Conservation (phyloP, 805 yeast genomes). For the Candida vartiovaarae region DNA sequence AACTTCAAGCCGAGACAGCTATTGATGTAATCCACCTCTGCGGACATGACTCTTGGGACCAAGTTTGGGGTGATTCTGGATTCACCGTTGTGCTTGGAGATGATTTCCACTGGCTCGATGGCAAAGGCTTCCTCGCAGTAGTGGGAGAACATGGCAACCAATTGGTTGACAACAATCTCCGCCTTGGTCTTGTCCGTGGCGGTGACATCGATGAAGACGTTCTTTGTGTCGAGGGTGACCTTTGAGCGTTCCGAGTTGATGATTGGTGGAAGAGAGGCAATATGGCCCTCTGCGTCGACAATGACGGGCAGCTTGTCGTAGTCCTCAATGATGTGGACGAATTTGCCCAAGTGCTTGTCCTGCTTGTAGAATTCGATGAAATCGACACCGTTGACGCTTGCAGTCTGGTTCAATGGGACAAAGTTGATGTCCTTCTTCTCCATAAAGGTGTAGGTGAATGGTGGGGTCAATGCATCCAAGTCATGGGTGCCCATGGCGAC, state of each 20-base stretch:
- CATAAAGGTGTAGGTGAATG: constrained; percentile 83
- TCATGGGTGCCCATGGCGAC: constrained; percentile 99
- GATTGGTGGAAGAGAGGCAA: constrained; percentile 94
- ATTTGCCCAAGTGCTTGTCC: constrained; percentile 87
- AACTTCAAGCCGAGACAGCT: constrained; percentile 84
- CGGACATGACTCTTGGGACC: constrained; percentile 57
- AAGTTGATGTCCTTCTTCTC: constrained; percentile 72
- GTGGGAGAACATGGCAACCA: constrained; percentile 93
- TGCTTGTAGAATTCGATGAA: constrained; percentile 85
- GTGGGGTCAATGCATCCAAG: constrained; percentile 68
- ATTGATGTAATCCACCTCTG: constrained; percentile 81
- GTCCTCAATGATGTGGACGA: constrained; percentile 78
- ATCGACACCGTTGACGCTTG: constrained; percentile 64
- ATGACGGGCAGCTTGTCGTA: constrained; percentile 90
- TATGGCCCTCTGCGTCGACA: constrained; percentile 65
- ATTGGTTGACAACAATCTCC: constrained; percentile 83
- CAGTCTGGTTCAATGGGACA: constrained; percentile 65
- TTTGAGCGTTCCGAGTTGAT: constrained; percentile 91
- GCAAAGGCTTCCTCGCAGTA: constrained; percentile 78
- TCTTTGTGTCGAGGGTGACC: constrained; percentile 75
- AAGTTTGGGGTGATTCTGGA: constrained; percentile 73
- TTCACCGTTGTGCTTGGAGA: constrained; percentile 73
- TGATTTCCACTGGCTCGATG: constrained; percentile 83
- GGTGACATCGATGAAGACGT: constrained; percentile 88
- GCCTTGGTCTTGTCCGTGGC: constrained; percentile 95